Evolutionary conservation across 2,329 filamentous ascomycete species (phyloP), one percentile per base, ranked within the genome.

Genomic region (Orbilia ellipsospora): DNA sequence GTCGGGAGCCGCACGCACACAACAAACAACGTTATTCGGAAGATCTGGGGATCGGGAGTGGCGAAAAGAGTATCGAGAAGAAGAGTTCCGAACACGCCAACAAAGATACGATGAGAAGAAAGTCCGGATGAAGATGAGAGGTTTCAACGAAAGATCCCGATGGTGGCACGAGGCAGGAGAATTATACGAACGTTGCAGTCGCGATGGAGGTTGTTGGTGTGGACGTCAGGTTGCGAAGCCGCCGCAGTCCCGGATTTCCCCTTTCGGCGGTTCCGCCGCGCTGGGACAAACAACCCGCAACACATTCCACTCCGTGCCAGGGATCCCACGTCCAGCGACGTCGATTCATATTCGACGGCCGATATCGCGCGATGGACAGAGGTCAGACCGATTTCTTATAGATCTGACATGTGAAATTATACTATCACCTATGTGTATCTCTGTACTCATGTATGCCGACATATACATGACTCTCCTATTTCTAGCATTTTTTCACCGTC

Each of bases 121-220:
- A 54, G 7, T 31, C n/a, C 44, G 7, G 62, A 36, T 42, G 10
- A 45, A 20, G 31, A 36, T 13, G 69, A 56, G 26, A 48, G 2
- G 40, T 40, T 28, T 12, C 20, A 13, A 20, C 7, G 28, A 56
- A 36, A 10, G 44, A 20, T 28, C 36, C 18, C 42, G 13, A 57
- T 23, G 51, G 31, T 40, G n/a, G 44, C 26, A 42, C 26, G 63
- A 62, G 23, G 50, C 40, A 57, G 15, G 26, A 61, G 23, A 73
- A 66, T 73, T 66, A 65, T 73, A 67, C 36, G 26, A 31, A 13
- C 20, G 70, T 67, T 51, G 50, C 40, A 60, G 72, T 75, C 72
- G 72, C 72, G 72, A 75, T 75, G 72, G 63, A 59, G 63, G 64
- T 64, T 75, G 72, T 65, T 74, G 60, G 70, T 68, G 62, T 59